Evolutionary conservation across 2,329 filamentous ascomycete species (phyloP).

Genomic region (Cephalotrichum gorgonifer): DNA sequence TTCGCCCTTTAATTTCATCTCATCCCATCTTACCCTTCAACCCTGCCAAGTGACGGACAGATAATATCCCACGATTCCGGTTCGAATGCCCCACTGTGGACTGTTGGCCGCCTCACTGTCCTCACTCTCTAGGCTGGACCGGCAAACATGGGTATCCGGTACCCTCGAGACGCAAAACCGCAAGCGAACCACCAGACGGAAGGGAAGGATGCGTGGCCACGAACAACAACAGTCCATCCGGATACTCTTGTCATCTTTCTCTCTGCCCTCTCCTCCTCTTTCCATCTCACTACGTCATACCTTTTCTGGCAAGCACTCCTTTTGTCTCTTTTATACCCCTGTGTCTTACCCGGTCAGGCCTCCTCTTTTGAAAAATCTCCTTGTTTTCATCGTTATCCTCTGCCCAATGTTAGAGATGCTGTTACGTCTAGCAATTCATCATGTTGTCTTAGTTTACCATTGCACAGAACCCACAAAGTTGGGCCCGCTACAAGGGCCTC

Average conservation of each 20-base stretch:
- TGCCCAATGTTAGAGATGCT: neutral
- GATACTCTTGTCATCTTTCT: neutral
- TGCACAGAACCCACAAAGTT: neutral
- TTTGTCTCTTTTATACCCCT: neutral
- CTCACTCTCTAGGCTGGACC: neutral
- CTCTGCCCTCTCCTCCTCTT: neutral
- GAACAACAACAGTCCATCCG: too few species aligned
- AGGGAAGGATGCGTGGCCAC: neutral
- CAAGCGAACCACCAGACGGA: neutral
- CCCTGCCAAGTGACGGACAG: neutral
- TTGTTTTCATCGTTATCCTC: neutral
- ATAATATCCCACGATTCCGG: neutral
- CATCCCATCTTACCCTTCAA: neutral
- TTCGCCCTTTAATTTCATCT: neutral
- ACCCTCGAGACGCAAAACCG: neutral
- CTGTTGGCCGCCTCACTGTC: neutral
- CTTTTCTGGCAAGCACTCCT: neutral
- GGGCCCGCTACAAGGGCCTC: neutral
- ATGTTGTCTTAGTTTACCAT: neutral
- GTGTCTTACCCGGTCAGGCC: neutral
- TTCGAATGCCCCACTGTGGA: neutral
- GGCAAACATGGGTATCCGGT: neutral
- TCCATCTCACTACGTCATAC: neutral
- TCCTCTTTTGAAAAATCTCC: neutral
- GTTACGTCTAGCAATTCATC: neutral